A percentile compares a stretch with the other conserved stretches of the same genome.
Evolutionary conservation across 768 basidiomycete species (phyloP).

Genomic region (Mrakia gelida): DNA sequence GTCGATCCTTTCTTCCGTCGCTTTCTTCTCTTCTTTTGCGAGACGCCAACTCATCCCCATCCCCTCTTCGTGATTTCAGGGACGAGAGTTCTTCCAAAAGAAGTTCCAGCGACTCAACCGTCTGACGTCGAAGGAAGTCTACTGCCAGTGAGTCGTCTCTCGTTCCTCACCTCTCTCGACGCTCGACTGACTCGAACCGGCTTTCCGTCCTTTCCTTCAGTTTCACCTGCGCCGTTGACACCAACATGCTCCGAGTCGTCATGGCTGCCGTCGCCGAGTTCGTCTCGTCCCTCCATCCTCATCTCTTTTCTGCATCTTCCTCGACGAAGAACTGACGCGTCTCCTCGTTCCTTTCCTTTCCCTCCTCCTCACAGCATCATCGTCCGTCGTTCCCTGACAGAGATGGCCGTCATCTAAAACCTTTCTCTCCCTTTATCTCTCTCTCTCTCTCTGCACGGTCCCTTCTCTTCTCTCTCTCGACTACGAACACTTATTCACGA

Average conservation of each 20-base stretch:
- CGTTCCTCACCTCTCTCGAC: slow-evolving; percentile 27
- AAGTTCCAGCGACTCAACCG: slow-evolving; percentile 76
- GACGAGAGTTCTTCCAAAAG: slow-evolving; percentile 83
- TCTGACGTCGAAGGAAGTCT: slow-evolving; percentile 81
- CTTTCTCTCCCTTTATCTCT: neutral
- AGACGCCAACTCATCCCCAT: no score
- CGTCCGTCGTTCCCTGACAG: slow-evolving; percentile 28
- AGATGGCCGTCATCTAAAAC: slow-evolving; percentile 30
- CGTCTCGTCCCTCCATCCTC: no score
- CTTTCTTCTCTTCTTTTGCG: no score
- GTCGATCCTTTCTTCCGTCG: no score
- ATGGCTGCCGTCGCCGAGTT: slow-evolving; percentile 72
- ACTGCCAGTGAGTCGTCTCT: slow-evolving; percentile 70
- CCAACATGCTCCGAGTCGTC: slow-evolving; percentile 77
- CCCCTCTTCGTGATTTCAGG: slow-evolving; percentile 48
- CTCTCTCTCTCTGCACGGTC: neutral
- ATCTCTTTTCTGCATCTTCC: neutral
- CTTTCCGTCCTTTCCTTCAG: slow-evolving; percentile 42
- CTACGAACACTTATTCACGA: no score
- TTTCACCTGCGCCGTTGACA: slow-evolving; percentile 86
- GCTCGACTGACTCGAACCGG: slow-evolving; percentile 30
- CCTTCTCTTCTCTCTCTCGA: neutral
- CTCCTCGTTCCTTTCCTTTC: neutral
- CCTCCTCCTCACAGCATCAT: slow-evolving; percentile 12
- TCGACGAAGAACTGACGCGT: no score